Evolutionary conservation across 441 rosid species (phyloP).

Genomic region (Cnidoscolus chayamansa): DNA sequence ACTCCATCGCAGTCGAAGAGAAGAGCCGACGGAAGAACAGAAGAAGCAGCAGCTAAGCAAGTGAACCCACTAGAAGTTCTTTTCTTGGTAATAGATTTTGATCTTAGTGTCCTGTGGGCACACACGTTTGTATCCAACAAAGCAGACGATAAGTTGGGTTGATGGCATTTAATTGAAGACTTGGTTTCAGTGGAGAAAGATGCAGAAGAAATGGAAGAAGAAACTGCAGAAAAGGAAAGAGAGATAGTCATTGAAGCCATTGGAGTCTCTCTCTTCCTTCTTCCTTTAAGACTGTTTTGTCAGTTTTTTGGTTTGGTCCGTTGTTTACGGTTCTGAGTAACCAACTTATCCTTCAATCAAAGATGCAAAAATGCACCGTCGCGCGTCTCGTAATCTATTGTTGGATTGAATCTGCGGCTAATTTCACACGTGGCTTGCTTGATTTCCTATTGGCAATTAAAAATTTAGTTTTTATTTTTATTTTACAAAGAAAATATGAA

Average conservation of each 20-base stretch:
- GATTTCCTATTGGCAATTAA: too few species aligned
- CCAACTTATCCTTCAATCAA: constrained; percentile 19
- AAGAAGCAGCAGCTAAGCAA: constrained; percentile 45
- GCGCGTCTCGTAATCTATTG: too few species aligned
- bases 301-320: background rate
- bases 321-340: constrained; percentile 20
- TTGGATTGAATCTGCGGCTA: too few species aligned
- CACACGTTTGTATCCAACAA: constrained; percentile 25
- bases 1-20: constrained; percentile 95
- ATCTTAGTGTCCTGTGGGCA: constrained; percentile 15
- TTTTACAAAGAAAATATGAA: too few species aligned
- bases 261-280: background rate
- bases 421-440: too few species aligned
- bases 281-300: background rate
- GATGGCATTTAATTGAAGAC: constrained; percentile 17
- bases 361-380: constrained; percentile 11
- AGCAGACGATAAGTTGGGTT: constrained; percentile 26
- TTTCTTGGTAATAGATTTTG: constrained; percentile 19
- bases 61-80: constrained; percentile 22
- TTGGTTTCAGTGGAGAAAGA: constrained; percentile 16
- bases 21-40: constrained; percentile 71
- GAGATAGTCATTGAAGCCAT: constrained; percentile 29
- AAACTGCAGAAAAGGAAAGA: constrained; percentile 33
- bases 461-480: too few species aligned
- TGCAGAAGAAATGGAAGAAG: constrained; percentile 24